Base-by-base conservation (phyloP, 1,284 basidiomycete species). In the Neonothopanus nambi region DNA sequence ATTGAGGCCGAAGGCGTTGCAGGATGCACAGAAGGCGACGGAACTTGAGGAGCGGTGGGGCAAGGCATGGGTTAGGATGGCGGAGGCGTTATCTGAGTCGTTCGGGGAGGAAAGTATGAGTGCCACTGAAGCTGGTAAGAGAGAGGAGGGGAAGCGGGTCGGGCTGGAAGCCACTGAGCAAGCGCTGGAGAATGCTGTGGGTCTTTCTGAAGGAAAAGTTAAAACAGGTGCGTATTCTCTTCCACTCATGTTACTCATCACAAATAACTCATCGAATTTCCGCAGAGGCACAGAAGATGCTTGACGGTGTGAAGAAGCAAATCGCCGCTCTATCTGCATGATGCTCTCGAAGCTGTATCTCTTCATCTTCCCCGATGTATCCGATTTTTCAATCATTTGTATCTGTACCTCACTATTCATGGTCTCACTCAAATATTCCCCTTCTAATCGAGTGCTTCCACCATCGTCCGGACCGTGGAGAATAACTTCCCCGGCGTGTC, bases 1-100 rank as follows among this genome's bases (percentile, higher is more conserved):
- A 24, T 37, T 48, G 24, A 48, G 52, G 18, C 26, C 33, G 17
- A 54, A 54, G 30, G 38, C 39, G 23, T 9, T 54, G 39, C 13
- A 37, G 41, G 52, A 54, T 36, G 46, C 44, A 8, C 17, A 43
- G 21, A 46, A 47, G 33, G 46, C 47, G 15, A 54, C 46, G 2
- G 20, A 35, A 3, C n/a, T 54, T 39, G 52, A 54, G 15, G 52
- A 54, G 41, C 41, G 46, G 18, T 54, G 52, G 52, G 52, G 52
- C 17, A 54, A 54, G 18, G 52, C 38, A 21, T 54, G 52, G 52
- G 45, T 54, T 9, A 35, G 52, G 35, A 35, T 54, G 46, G 52
- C 52, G 8, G 52, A 54, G 17, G 52, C 52, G 9, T 8, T 54
- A 9, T 18, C 38, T 11, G 39, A 48, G 40, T 5, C 44, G 11